Base-by-base conservation (phyloP, 1,139 yeast species). In the Diutina neorugosa region DNA sequence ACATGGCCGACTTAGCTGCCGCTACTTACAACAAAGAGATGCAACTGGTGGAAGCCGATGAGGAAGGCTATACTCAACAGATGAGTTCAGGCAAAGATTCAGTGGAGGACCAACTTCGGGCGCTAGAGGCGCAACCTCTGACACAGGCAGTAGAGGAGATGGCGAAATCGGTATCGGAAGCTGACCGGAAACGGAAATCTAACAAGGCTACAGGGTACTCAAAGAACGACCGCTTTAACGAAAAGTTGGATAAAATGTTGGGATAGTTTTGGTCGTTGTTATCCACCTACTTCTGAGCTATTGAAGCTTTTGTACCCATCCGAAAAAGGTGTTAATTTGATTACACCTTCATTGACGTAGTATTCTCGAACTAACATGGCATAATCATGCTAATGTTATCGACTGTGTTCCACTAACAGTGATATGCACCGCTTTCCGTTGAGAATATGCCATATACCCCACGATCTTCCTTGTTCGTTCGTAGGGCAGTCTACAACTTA, bases 1-100 rank as follows among this genome's bases (percentile, higher is more conserved):
- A 80, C 60, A 74, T 70, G 57, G 66, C 73, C 49, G 74, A 76
- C 44, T 63, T 83, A 46, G 89, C 89, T 0, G 80, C 78, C 49
- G 73, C 68, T 53, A 71, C 59, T 2, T 58, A 58, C 47, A n/a
- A 40, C 16, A 58, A 80, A 58, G 78, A 75, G 31, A 62, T 82
- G 11, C 60, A 64, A 21, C 66, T 65, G 4, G 52, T 76, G 11
- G 61, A 62, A 5, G 70, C 78, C 0, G 82, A 77, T 54, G 62
- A 69, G 44, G 77, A 65, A 9, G 64, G 71, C 5, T 81, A 82
- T 60, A 58, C 65, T 19, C 61, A 42, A 12, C 49, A 51, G n/a
- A 14, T 46, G 19, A 16, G 18, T 27, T 11, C 18, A 3, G 50
- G 23, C 12, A 7, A 23, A 3, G 8, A 2, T 9, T 46, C 50